A percentile compares a stretch with the other conserved stretches of the same genome.
These are phyloP conservation scores for Rostrohypoxylon terebratum DNA, from an alignment of 495 filamentous ascomycete genomes.

Conservation along the genomic window DNA sequence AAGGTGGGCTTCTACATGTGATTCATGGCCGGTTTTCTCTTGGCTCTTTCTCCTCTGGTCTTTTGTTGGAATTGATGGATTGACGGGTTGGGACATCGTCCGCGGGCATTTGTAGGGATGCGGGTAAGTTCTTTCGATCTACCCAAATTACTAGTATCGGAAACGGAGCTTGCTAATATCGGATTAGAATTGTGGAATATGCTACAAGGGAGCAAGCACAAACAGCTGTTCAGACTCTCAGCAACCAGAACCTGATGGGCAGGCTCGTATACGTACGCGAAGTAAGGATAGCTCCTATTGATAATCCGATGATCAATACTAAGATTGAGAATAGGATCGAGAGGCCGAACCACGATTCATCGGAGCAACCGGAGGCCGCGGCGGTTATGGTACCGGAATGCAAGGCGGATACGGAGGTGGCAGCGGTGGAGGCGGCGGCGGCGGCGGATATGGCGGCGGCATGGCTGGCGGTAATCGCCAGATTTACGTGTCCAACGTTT, in stretches of 20 bases:
- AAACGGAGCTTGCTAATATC: constrained; percentile 10
- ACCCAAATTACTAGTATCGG: background rate
- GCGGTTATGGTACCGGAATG: constrained; percentile 70
- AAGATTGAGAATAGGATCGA: constrained; percentile 73
- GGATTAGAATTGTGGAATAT: constrained; percentile 97
- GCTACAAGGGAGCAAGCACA: constrained; percentile 99
- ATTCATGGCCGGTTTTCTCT: constrained; percentile 85
- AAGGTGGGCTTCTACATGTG: constrained; percentile 98
- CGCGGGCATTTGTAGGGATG: constrained; percentile 97
- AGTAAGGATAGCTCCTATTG: constrained; percentile 64
- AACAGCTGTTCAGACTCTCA: constrained; percentile 95
- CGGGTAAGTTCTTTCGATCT: constrained; percentile 76
- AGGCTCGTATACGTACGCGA: constrained; percentile 98
- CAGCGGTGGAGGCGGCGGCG: constrained; percentile 60
- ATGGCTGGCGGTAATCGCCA: constrained; percentile 76
- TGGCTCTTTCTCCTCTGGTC: constrained; percentile 73
- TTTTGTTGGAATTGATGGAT: constrained; percentile 96
- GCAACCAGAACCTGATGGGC: constrained; percentile 98
- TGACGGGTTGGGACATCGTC: constrained; percentile 98
- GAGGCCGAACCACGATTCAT: constrained; percentile 96
- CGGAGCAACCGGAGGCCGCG: constrained; percentile 73
- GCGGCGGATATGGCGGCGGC: constrained; percentile 62
- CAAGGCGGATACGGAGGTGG: constrained; percentile 58
- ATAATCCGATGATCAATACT: constrained; percentile 37
- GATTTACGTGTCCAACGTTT: constrained; percentile 97